phyloP scores from a whole-genome alignment of 495 filamentous ascomycete genomes.

The Hypoxylon perforatum region DNA sequence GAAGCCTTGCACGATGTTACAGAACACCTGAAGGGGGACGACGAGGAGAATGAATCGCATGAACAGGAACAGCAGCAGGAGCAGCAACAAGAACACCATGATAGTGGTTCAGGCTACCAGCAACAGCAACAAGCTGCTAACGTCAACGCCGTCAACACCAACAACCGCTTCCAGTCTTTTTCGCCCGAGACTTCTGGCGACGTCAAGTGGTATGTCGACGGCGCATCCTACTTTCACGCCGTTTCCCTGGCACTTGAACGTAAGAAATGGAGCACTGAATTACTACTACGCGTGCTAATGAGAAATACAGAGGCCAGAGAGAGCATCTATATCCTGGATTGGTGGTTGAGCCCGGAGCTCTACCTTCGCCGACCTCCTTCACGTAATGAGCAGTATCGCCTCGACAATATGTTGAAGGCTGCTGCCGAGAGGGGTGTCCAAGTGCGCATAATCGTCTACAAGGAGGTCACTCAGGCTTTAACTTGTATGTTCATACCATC shows the following conservation, averaged over 20 bases:
- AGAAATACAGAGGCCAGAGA: slow-evolving; percentile 69
- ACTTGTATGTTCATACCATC: slow-evolving; percentile 71
- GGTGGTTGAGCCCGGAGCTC: slow-evolving; percentile 92
- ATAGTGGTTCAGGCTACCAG: too few species aligned
- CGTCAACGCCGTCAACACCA: slow-evolving; percentile 55
- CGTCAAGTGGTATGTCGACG: slow-evolving; percentile 95
- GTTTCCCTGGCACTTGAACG: slow-evolving; percentile 84
- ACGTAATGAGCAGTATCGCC: slow-evolving; percentile 82
- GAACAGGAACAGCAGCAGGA: slow-evolving; percentile 24
- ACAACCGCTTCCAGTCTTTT: slow-evolving; percentile 83
- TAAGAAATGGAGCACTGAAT: slow-evolving; percentile 18
- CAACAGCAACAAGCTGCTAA: too few species aligned
- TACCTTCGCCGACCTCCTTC: slow-evolving; percentile 89
- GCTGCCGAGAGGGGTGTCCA: slow-evolving; percentile 90
- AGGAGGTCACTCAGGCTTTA: slow-evolving; percentile 88
- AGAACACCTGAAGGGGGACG: slow-evolving; percentile 36
- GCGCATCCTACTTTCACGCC: slow-evolving; percentile 91
- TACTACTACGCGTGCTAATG: slow-evolving; percentile 28
- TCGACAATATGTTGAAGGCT: slow-evolving; percentile 88
- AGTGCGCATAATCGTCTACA: slow-evolving; percentile 93
- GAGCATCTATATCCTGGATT: slow-evolving; percentile 93
- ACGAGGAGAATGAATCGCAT: slow-evolving; percentile 11
- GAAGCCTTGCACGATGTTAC: slow-evolving; percentile 48
- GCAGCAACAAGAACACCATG: slow-evolving; percentile 55
- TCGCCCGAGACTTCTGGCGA: slow-evolving; percentile 88